These are phyloP conservation scores for Penicillium paradoxum DNA, from an alignment of 495 filamentous ascomycete species.

Conservation along the genomic window DNA sequence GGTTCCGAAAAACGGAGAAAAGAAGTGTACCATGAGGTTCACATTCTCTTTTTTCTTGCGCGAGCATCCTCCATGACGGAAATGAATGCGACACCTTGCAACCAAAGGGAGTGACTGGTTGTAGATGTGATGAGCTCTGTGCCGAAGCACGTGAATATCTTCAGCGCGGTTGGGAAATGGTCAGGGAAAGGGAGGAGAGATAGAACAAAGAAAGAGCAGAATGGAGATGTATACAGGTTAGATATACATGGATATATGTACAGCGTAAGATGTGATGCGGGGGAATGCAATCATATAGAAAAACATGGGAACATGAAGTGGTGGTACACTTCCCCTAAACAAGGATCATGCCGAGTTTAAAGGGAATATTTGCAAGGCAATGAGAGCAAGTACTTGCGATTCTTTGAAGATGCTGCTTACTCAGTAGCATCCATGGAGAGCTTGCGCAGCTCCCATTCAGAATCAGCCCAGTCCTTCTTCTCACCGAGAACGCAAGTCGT, in stretches of 20 bases:
- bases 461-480: constrained; percentile 67
- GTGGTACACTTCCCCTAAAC: not conserved
- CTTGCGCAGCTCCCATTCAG: constrained; percentile 42
- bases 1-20: constrained; percentile 48
- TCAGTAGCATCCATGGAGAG: constrained; percentile 35
- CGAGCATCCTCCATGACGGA: constrained; percentile 23
- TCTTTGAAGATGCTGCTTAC: constrained; percentile 1
- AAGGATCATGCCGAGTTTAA: not conserved
- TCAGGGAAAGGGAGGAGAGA: not conserved
- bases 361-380: not conserved
- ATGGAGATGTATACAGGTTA: constrained; percentile 11
- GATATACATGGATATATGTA: constrained; percentile 26
- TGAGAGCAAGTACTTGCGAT: not conserved
- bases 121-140: constrained; percentile 38
- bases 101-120: constrained; percentile 24
- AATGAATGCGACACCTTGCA: constrained; percentile 23
- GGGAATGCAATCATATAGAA: constrained; percentile 13
- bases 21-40: constrained; percentile 39
- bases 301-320: constrained; percentile 15
- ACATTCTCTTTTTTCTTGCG: constrained; percentile 43
- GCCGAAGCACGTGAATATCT: constrained; percentile 39
- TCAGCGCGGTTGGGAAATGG: constrained; percentile 11
- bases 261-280: constrained; percentile 15
- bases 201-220: constrained; percentile 2
- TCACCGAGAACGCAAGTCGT: constrained; percentile 71